Conservation (phyloP, 73 alveolate genomes). For the Durusdinium trenchii region DNA sequence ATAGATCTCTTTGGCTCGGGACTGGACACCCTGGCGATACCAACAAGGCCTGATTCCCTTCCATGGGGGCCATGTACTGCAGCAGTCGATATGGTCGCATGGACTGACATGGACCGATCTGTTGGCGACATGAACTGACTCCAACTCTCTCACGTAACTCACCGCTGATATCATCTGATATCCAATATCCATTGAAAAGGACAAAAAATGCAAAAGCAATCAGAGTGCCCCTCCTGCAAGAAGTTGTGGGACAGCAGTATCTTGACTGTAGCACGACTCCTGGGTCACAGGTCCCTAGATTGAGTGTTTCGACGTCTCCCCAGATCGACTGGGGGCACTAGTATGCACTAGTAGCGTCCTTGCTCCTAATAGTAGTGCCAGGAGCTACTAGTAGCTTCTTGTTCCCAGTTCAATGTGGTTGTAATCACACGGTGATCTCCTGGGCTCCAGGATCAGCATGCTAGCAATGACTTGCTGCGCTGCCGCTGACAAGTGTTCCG, state of each 20-base stretch:
- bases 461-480: background rate
- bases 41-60: background rate
- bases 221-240: constrained; percentile 20
- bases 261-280: constrained; percentile 63
- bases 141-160: no score
- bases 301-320: background rate
- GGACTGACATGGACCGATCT: no score
- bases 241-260: constrained; percentile 23
- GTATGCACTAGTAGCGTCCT: no score
- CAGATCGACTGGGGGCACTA: background rate
- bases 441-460: constrained; percentile 72
- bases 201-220: background rate
- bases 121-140: no score
- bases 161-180: no score
- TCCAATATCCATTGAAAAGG: no score
- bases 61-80: no score
- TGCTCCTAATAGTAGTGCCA: no score
- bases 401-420: background rate
- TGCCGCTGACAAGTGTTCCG: background rate
- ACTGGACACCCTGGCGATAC: constrained; percentile 27
- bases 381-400: no score
- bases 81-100: no score
- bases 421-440: background rate
- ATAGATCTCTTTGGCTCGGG: constrained; percentile 67
- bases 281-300: background rate